phyloP scores from a whole-genome alignment of 73 alveolate species.

The Paramecium sonneborni region DNA sequence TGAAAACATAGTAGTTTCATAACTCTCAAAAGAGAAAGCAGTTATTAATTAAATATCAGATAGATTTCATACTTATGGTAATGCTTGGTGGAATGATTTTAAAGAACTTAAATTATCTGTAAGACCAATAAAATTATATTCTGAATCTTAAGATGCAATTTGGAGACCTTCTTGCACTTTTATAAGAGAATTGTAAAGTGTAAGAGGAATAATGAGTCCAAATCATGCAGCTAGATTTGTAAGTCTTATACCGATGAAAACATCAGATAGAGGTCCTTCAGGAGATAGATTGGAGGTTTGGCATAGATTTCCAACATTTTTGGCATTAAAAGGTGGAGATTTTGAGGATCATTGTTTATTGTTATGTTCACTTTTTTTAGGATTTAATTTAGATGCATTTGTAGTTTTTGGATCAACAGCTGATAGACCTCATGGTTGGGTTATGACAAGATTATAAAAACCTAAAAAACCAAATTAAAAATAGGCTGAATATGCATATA shows the following conservation, averaged over 20 bases:
- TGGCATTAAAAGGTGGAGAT: slow-evolving; percentile 46
- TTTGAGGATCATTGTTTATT: slow-evolving; percentile 46
- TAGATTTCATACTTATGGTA: slow-evolving; percentile 53
- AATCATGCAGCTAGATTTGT: slow-evolving; percentile 87
- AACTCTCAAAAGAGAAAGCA: slow-evolving; percentile 24
- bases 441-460: slow-evolving; percentile 66
- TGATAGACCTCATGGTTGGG: slow-evolving; percentile 89
- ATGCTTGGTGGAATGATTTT: slow-evolving; percentile 57
- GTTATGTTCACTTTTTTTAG: slow-evolving; percentile 9
- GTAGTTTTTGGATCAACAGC: slow-evolving; percentile 75
- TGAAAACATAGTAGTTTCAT: neutral
- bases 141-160: slow-evolving; percentile 42
- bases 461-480: slow-evolving; percentile 40
- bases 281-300: slow-evolving; percentile 83
- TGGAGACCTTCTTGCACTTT: slow-evolving; percentile 48
- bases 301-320: slow-evolving; percentile 79
- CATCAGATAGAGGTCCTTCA: slow-evolving; percentile 74
- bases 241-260: slow-evolving; percentile 78
- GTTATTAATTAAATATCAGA: slow-evolving; percentile 23
- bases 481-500: slow-evolving; percentile 5
- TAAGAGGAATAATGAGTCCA: slow-evolving; percentile 67
- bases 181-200: slow-evolving; percentile 15
- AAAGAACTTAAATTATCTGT: slow-evolving; percentile 31
- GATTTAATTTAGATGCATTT: slow-evolving; percentile 40
- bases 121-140: slow-evolving; percentile 30